These are phyloP conservation scores for Linum usitatissimum DNA, from an alignment of 345 rosid species.

Conservation along the genomic window DNA sequence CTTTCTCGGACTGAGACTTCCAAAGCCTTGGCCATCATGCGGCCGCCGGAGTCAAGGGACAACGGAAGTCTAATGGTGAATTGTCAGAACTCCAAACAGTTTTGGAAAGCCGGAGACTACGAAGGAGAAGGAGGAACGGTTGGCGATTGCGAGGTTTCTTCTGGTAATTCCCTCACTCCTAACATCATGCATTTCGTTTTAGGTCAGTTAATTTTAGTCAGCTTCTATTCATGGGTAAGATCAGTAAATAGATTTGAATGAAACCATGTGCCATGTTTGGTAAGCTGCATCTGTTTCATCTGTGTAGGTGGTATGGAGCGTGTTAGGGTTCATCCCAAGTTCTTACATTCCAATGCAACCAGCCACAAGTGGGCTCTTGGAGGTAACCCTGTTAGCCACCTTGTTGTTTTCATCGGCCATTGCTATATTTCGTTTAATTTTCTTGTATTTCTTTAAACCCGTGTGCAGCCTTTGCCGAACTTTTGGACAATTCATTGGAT, in stretches of 20 bases:
- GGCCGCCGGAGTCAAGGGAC: background rate
- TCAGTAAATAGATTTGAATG: too few relatives aligned
- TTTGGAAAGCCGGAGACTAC: conserved; percentile 92
- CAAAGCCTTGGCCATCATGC: conserved; percentile 1
- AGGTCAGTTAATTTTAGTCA: background rate
- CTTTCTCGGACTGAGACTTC: conserved; percentile 17
- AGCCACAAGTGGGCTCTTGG: conserved; percentile 99
- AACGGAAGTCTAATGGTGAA: conserved; percentile 8
- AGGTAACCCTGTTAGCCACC: conserved; percentile 30
- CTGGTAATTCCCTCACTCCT: conserved; percentile 26
- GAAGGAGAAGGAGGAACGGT: conserved; percentile 52
- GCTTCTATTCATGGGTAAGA: background rate
- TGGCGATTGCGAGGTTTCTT: conserved; percentile 34
- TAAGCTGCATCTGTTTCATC: background rate
- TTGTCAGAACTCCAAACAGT: conserved; percentile 42
- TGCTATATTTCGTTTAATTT: background rate
- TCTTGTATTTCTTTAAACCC: conserved; percentile 4
- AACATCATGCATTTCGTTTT: too few relatives aligned
- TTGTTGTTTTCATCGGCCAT: background rate
- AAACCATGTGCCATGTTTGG: too few relatives aligned
- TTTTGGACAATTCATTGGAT: conserved; percentile 77
- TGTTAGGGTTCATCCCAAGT: conserved; percentile 93
- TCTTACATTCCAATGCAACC: conserved; percentile 92
- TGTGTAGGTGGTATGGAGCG: conserved; percentile 69
- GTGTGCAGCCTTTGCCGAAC: conserved; percentile 85